Conservation (phyloP, 495 filamentous ascomycete genomes). For the Penicilliopsis zonata region DNA sequence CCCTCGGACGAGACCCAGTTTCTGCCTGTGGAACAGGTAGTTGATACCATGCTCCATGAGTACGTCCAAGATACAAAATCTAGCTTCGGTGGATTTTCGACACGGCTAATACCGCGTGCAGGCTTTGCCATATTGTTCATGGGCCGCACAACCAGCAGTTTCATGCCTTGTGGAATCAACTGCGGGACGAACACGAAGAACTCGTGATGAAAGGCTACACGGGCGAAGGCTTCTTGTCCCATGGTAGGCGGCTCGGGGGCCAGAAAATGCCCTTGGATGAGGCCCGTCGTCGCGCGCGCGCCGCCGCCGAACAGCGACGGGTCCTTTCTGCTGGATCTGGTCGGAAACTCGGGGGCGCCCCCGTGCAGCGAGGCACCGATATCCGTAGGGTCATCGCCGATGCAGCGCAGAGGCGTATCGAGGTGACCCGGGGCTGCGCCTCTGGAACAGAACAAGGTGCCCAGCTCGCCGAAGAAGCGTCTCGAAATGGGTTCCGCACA, state of each 20-base stretch:
- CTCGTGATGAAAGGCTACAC: conserved; percentile 74
- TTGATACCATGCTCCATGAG: conserved; percentile 95
- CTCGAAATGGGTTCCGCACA: conserved; percentile 64
- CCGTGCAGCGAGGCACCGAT: conserved; percentile 49
- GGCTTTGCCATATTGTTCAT: conserved; percentile 72
- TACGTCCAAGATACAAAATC: conserved; percentile 15
- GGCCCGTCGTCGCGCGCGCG: conserved; percentile 61
- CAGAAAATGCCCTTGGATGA: conserved; percentile 56
- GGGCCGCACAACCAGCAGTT: conserved; percentile 78
- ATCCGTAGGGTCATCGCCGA: conserved; percentile 65
- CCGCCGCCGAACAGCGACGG: conserved; percentile 63
- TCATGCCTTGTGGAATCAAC: conserved; percentile 74
- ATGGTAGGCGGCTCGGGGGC: conserved; percentile 65
- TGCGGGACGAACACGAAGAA: conserved; percentile 72
- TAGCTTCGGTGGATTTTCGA: not conserved
- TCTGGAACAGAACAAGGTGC: conserved; percentile 46
- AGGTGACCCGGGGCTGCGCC: conserved; percentile 61
- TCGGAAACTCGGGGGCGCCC: conserved; percentile 60
- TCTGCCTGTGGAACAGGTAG: conserved; percentile 62
- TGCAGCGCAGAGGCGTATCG: conserved; percentile 57
- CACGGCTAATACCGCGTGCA: conserved; percentile 10
- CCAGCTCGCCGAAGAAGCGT: conserved; percentile 57
- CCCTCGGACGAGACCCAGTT: conserved; percentile 65
- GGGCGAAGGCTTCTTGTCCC: conserved; percentile 76
- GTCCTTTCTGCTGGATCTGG: conserved; percentile 49